These are phyloP conservation scores for Hypoxylon sp. DNA, from an alignment of 2,329 filamentous ascomycete genomes.

Conservation along the genomic window DNA sequence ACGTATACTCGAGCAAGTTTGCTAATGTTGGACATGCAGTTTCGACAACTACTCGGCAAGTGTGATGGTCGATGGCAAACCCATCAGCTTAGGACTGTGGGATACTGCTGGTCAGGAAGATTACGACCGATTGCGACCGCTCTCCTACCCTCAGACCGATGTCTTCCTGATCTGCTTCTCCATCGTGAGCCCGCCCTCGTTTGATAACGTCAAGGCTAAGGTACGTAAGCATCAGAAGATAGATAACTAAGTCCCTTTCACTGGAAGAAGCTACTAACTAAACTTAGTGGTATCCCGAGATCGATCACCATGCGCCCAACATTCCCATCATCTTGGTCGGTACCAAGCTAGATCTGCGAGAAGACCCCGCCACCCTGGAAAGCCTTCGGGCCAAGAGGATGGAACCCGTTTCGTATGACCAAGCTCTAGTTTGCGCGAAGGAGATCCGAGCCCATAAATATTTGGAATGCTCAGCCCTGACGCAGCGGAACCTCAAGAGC, in stretches of 20 bases:
- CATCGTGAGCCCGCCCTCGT: constrained; percentile 96
- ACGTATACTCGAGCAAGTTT: constrained; percentile 21
- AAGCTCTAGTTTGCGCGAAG: constrained; percentile 88
- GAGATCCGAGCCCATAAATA: constrained; percentile 98
- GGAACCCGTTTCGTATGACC: constrained; percentile 96
- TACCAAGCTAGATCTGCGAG: constrained; percentile 95
- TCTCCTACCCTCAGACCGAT: constrained; percentile 98
- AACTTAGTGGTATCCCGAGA: constrained; percentile 92
- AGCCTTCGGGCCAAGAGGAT: constrained; percentile 91
- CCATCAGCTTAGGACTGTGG: constrained; percentile 96
- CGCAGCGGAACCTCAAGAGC: constrained; percentile 96
- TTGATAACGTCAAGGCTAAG: constrained; percentile 99
- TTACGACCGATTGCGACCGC: constrained; percentile 93
- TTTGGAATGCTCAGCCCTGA: constrained; percentile 96
- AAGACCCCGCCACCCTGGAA: constrained; percentile 86
- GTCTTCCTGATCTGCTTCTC: constrained; percentile 99
- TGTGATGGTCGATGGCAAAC: constrained; percentile 98
- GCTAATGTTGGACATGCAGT: constrained; percentile 60
- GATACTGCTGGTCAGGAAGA: constrained; percentile 99
- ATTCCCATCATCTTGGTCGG: constrained; percentile 97
- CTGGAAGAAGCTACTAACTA: constrained; percentile 30
- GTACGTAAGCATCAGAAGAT: constrained; percentile 63
- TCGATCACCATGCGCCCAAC: constrained; percentile 94
- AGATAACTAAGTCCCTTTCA: not conserved
- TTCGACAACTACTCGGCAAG: constrained; percentile 99